These are phyloP conservation scores for Pichia nanzhaoensis DNA, from an alignment of 805 yeast genomes.

Conservation along the genomic window DNA sequence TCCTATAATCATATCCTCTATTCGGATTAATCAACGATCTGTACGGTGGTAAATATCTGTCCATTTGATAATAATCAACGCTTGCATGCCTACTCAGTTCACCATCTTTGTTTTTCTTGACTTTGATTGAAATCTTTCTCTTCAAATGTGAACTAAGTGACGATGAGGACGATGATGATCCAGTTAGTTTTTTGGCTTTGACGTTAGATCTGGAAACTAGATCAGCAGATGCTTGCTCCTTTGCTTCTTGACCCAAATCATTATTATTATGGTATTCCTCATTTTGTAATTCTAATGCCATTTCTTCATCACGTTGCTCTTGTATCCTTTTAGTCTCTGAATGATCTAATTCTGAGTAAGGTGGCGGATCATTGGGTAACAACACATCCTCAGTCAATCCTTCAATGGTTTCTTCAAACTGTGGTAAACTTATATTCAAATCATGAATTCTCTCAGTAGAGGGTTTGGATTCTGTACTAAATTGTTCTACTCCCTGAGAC, in stretches of 20 bases:
- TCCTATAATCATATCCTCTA: constrained; percentile 43
- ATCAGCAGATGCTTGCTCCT: neutral
- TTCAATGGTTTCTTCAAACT: neutral
- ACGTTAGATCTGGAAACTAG: neutral
- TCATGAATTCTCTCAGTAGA: neutral
- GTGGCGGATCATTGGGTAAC: constrained; percentile 7
- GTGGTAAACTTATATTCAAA: neutral
- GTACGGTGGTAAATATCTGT: constrained; percentile 42
- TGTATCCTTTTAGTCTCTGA: neutral
- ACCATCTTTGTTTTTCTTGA: constrained; percentile 6
- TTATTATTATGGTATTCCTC: neutral
- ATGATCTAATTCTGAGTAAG: constrained; percentile 6
- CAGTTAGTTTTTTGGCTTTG: neutral
- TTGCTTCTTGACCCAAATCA: neutral
- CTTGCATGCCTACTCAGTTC: constrained; percentile 8
- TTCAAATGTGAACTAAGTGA: neutral
- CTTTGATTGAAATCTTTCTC: constrained; percentile 4
- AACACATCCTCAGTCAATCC: neutral
- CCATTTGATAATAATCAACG: constrained; percentile 18
- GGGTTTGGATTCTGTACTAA: too few species aligned
- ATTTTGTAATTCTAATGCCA: neutral
- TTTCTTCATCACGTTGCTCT: neutral
- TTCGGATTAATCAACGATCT: constrained; percentile 45
- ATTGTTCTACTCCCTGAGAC: too few species aligned
- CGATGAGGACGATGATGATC: neutral